Evolutionary conservation across 73 alveolate species (phyloP), one percentile per base, ranked within the genome.

Genomic region (Paramecium primaurelia): DNA sequence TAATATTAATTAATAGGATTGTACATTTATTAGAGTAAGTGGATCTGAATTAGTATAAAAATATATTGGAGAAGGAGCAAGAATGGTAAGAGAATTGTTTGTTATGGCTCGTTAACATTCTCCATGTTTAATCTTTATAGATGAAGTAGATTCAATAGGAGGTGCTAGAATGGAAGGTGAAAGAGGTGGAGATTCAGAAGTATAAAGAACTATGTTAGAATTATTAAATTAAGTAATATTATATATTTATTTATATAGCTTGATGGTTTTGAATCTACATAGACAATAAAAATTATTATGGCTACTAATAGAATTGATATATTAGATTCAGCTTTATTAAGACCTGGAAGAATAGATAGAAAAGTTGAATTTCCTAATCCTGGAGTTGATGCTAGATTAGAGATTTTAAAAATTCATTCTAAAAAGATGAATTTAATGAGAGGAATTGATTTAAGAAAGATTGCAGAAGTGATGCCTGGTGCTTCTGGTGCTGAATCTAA

Each of bases 281-380:
- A 96, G 68, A 96, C 93, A 71, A 98, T 98, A 49, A 98, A 97
- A 83, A 97, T 96, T 92, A 95, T 98, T 83, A 95, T 97, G 99
- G 99, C 99, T 30, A 99, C 99, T 12, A 99, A 99, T 92, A 96
- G 99, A 93, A 97, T 98, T 88, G 99, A 99, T 96, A 99, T 98
- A 45, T 94, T 99, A 84, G 99, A 99, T 95, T 99, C 98, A 86
- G 99, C 99, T 28, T 95, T 99, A 32, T 95, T 99, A 49, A 96
- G 99, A 77, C 99, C 99, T 42, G 99, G 99, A 40, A 92, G 99
- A 71, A 98, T 99, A 75, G 99, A 99, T 93, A 97, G 99, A 77
- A 96, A 99, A 97, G 97, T 99, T 45, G 99, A 99, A 93, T 99
- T 99, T 94, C 99, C 99, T 42, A 96, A 99, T 93, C 99, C 99